phyloP scores from a whole-genome alignment of 192 early-diverging fungal species.

The Gaertneriomyces sp. region DNA sequence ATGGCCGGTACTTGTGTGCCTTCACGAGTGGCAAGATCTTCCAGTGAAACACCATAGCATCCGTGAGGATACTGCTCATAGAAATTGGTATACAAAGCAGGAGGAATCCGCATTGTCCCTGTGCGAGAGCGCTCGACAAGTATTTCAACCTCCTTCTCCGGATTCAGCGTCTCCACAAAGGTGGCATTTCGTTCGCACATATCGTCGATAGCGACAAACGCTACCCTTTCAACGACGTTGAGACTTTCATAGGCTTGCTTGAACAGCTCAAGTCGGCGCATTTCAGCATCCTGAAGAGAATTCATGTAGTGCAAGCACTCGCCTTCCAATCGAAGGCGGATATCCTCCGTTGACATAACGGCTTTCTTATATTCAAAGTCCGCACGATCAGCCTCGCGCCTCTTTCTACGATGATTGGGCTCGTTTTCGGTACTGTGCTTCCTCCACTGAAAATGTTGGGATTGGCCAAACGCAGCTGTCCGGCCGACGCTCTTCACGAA shows the following conservation, averaged over 20 bases:
- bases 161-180: conserved; percentile 40
- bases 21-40: conserved; percentile 20
- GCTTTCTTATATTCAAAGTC: conserved; percentile 36
- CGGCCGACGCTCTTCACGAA: conserved; percentile 38
- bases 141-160: conserved; percentile 39
- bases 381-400: conserved; percentile 39
- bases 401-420: conserved; percentile 30
- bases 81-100: conserved; percentile 28
- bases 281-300: conserved; percentile 24
- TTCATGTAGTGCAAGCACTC: conserved; percentile 40
- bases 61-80: not conserved
- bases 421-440: conserved; percentile 36
- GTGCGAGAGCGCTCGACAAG: conserved; percentile 39
- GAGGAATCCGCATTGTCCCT: conserved; percentile 33
- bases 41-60: conserved; percentile 37
- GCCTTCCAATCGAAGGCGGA: conserved; percentile 32
- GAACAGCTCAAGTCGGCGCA: conserved; percentile 31
- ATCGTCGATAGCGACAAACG: conserved; percentile 5
- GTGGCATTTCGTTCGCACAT: conserved; percentile 25
- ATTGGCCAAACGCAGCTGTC: conserved; percentile 7
- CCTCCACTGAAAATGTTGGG: conserved; percentile 43
- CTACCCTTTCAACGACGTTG: conserved; percentile 34
- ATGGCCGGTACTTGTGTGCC: conserved; percentile 28
- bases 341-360: conserved; percentile 31
- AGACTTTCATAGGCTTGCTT: conserved; percentile 24